Percentiles rank a stretch among this genome's conserved stretches.
Evolutionary conservation across 1,139 yeast species (phyloP).

Genomic region (Wickerhamomyces sp.): DNA sequence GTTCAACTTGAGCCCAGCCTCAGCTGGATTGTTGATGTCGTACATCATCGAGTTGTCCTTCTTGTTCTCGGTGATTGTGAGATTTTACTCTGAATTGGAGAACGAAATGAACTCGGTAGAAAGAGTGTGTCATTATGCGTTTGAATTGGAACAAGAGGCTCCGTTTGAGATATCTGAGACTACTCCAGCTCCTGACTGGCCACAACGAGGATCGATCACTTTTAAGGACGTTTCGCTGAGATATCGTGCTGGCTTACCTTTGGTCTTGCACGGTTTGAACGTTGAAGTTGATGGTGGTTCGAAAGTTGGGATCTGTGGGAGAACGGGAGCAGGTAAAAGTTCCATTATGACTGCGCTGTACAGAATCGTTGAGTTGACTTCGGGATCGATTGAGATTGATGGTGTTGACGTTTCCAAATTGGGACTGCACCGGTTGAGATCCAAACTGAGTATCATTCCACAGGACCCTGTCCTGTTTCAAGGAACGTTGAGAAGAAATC

Average conservation of each 20-base stretch:
- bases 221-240: conserved; percentile 58
- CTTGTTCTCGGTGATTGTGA: conserved; percentile 43
- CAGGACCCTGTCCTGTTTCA: conserved; percentile 54
- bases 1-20: conserved; percentile 59
- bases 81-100: conserved; percentile 64
- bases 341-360: conserved; percentile 51
- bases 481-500: conserved; percentile 44
- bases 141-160: conserved; percentile 62
- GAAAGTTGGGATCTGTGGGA: conserved; percentile 53
- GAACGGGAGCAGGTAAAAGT: conserved; percentile 60
- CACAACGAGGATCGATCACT: conserved; percentile 47
- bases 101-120: conserved; percentile 87
- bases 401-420: conserved; percentile 41
- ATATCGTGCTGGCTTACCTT: conserved; percentile 73
- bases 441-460: conserved; percentile 48
- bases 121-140: conserved; percentile 67
- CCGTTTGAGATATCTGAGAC: conserved; percentile 46
- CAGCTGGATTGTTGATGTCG: conserved; percentile 70
- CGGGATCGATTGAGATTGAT: conserved; percentile 42
- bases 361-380: conserved; percentile 38
- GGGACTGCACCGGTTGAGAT: conserved; percentile 39
- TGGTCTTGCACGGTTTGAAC: conserved; percentile 54
- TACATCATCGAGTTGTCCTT: conserved; percentile 54
- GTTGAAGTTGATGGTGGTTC: conserved; percentile 25
- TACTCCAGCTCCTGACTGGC: conserved; percentile 59